phyloP scores from a whole-genome alignment of 768 basidiomycete species.

The Tremella fuciformis region DNA sequence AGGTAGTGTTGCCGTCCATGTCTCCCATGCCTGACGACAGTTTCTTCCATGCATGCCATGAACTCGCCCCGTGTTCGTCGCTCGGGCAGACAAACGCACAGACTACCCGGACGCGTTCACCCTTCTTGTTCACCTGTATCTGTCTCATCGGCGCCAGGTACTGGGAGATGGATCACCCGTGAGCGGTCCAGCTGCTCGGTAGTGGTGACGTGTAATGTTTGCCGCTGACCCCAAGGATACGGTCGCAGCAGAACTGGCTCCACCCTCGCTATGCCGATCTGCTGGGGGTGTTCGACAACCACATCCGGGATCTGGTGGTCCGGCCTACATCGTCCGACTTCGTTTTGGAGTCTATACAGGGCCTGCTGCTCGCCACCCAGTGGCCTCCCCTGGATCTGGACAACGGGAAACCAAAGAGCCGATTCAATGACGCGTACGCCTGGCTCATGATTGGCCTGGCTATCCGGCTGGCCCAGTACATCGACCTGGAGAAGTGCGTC shows the following conservation, averaged over 20 bases:
- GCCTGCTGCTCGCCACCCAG: slow-evolving; percentile 1
- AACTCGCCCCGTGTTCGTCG: slow-evolving; percentile 7
- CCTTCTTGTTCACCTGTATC: slow-evolving; percentile 4
- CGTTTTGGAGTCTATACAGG: neutral
- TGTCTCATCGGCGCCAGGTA: slow-evolving; percentile 6
- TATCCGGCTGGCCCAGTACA: neutral
- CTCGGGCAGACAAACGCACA: neutral
- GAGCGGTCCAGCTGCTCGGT: neutral
- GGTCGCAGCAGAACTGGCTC: slow-evolving; percentile 4
- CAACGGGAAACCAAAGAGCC: slow-evolving; percentile 2
- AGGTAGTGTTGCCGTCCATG: neutral
- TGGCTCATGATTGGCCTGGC: slow-evolving; percentile 6
- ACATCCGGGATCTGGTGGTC: neutral
- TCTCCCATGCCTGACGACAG: neutral
- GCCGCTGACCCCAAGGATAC: neutral
- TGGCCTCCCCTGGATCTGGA: neutral
- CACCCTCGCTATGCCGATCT: slow-evolving; percentile 5
- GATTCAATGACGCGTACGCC: slow-evolving; percentile 8
- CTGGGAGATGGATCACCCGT: slow-evolving; percentile 6
- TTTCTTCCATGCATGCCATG: slow-evolving; percentile 2
- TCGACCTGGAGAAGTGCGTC: neutral
- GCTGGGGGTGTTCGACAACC: neutral
- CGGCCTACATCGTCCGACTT: slow-evolving; percentile 1
- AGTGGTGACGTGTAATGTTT: no score
- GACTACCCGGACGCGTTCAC: neutral